Conservation (phyloP, 495 filamentous ascomycete species). For the Penicillium silybi region DNA sequence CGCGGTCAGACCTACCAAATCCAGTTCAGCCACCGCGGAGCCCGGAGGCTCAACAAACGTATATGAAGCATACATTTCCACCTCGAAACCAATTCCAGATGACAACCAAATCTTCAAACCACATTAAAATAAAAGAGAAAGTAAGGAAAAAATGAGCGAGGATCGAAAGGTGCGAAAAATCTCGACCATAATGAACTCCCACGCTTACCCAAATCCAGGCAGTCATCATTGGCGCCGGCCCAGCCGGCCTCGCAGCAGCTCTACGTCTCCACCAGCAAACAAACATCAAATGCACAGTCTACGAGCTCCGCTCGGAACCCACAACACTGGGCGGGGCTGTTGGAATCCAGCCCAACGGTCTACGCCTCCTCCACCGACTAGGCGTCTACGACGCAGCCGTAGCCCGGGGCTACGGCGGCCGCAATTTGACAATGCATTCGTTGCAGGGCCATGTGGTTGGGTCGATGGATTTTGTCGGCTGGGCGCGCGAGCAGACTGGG, state of each 20-base stretch:
- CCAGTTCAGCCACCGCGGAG: conserved; percentile 2
- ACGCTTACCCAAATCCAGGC: conserved; percentile 8
- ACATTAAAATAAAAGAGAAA: not conserved
- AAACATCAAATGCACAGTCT: conserved; percentile 24
- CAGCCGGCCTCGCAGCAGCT: conserved; percentile 28
- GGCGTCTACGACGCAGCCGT: conserved; percentile 29
- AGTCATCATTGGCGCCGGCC: conserved; percentile 57
- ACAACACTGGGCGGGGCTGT: conserved; percentile 45
- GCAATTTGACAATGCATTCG: conserved; percentile 21
- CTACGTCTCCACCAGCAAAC: conserved; percentile 26
- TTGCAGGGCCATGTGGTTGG: conserved; percentile 23
- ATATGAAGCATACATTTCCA: not conserved
- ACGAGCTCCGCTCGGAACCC: conserved; percentile 30
- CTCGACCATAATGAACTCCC: not conserved
- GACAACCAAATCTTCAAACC: not conserved
- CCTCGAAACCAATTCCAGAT: no score
- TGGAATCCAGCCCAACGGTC: conserved; percentile 45
- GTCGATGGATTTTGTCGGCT: conserved; percentile 14
- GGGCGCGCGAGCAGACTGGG: conserved; percentile 20
- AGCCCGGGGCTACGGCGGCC: conserved; percentile 7
- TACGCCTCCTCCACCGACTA: conserved; percentile 41
- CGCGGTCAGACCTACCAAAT: not conserved
- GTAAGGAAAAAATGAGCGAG: conserved; percentile 2
- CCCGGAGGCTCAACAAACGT: not conserved
- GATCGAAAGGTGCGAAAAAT: conserved; percentile 7